These are phyloP conservation scores for Camellia japonica DNA, from an alignment of 148 eudicot species.

Conservation along the genomic window DNA sequence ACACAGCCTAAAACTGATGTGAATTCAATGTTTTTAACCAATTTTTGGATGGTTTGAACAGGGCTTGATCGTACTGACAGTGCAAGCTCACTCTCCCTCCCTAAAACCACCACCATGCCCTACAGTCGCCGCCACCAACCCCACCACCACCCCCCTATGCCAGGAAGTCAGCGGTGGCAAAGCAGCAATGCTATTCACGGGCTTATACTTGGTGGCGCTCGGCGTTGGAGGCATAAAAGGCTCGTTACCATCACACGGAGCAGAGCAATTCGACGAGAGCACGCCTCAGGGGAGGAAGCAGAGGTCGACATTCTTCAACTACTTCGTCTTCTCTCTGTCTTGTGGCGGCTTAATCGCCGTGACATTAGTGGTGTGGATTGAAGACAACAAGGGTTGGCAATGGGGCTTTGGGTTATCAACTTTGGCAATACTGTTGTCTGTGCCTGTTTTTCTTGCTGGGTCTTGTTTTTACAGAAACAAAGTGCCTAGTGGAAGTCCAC, in stretches of 20 bases:
- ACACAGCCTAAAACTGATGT: no score
- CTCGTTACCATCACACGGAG: constrained; percentile 80
- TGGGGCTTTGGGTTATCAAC: constrained; percentile 91
- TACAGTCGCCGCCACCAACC: constrained; percentile 15
- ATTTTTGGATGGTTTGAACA: constrained; percentile 20
- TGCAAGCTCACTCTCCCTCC: constrained; percentile 67
- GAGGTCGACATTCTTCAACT: constrained; percentile 86
- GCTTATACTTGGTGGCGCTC: constrained; percentile 69
- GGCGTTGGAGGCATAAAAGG: constrained; percentile 97
- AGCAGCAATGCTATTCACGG: constrained; percentile 71
- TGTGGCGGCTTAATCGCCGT: constrained; percentile 80
- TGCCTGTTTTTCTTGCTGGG: constrained; percentile 71
- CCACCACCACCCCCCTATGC: constrained; percentile 38
- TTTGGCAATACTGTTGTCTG: constrained; percentile 54
- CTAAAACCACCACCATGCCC: constrained; percentile 64
- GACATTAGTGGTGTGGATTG: constrained; percentile 92
- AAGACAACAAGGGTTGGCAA: constrained; percentile 92
- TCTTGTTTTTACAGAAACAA: constrained; percentile 63
- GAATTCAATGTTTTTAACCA: background rate
- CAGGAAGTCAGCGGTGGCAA: constrained; percentile 39
- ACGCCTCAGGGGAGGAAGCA: constrained; percentile 66
- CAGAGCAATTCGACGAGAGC: constrained; percentile 83
- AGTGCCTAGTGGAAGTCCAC: constrained; percentile 83
- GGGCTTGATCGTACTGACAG: constrained; percentile 71
- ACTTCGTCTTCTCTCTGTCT: constrained; percentile 81